Base-by-base conservation (phyloP, 495 filamentous ascomycete genomes). In the Daldinia caldariorum region DNA sequence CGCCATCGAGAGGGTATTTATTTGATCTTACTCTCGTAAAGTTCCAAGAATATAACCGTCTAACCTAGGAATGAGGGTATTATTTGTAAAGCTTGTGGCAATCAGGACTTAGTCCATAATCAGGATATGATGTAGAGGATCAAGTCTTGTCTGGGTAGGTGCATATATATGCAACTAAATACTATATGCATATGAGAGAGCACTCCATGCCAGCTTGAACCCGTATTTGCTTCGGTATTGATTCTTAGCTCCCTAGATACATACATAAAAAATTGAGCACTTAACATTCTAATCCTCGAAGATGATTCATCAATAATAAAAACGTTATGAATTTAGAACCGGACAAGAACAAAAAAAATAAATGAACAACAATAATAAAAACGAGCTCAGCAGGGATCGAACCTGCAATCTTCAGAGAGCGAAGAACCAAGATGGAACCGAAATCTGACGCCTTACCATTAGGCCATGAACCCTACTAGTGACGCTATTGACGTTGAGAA, bases 331-430 rank as follows among this genome's bases (percentile, higher is more conserved):
- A 26, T 26, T 26, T 53, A 32, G 9, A 32, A 55, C 14, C 34
- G 26, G 1, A 54, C 4, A 56, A 0, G 29, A 55, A 35, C n/a
- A 16, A 56, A 37, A 32, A 18, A 22, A 12, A 41, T 12, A n/a
- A n/a, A n/a, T n/a, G n/a, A n/a, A n/a, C n/a, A n/a, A n/a, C n/a
- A n/a, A 51, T 3, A 35, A 51, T 51, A 51, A 2, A 53, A 7
- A 31, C 65, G 70, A 68, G 70, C 70, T 64, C 65, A 68, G 65
- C 70, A 72, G 70, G 70, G 70, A 72, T 72, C 64, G 70, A 72
- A 72, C 70, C 70, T 72, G 70, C 70, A 72, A 72, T 72, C 57
- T 72, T 72, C 18, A 68, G 70, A 72, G 64, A 16, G 55, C 31
- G 20, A 59, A 26, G 20, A 43, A 56, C 12, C 37, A 20, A 18